phyloP scores from a whole-genome alignment of 176 grass and related monocot genomes.

The Triticum timopheevii region DNA sequence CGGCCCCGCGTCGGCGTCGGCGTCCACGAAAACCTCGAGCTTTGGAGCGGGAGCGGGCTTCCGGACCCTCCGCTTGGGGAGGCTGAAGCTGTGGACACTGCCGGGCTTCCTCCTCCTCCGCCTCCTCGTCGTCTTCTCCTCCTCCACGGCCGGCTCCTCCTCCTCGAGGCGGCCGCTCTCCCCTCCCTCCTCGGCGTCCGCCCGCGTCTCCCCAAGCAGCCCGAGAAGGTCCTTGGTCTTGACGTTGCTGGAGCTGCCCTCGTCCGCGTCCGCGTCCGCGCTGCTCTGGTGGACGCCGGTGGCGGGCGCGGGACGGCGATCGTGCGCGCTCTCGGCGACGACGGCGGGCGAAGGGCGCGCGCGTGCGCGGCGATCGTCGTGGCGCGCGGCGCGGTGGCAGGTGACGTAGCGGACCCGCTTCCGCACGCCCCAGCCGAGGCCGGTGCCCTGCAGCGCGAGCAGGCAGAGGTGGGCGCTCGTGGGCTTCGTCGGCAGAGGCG shows the following conservation, averaged over 20 bases:
- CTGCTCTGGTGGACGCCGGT: background rate
- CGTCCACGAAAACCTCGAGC: background rate
- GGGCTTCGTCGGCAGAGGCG: background rate
- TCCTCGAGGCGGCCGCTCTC: background rate
- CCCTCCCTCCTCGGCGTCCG: background rate
- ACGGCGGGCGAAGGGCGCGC: too few relatives aligned
- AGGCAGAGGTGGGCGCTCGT: conserved; percentile 3
- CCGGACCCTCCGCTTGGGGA: background rate
- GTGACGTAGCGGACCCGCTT: conserved; percentile 45
- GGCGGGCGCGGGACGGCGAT: too few relatives aligned
- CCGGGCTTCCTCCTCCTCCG: background rate
- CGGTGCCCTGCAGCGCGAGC: conserved; percentile 33
- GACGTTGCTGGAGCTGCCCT: background rate
- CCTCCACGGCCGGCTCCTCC: background rate
- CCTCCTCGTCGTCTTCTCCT: background rate
- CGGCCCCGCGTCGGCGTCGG: too few relatives aligned
- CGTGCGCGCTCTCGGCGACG: background rate
- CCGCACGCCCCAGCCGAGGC: conserved; percentile 51
- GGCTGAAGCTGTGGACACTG: background rate
- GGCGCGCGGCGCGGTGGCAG: background rate
- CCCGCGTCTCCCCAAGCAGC: too few relatives aligned
- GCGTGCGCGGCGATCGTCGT: background rate
- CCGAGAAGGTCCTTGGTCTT: conserved; percentile 8
- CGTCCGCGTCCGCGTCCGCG: background rate
- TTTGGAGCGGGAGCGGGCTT: background rate